Base-by-base conservation (phyloP, 768 basidiomycete species). In the Pleurotus eryngii region DNA sequence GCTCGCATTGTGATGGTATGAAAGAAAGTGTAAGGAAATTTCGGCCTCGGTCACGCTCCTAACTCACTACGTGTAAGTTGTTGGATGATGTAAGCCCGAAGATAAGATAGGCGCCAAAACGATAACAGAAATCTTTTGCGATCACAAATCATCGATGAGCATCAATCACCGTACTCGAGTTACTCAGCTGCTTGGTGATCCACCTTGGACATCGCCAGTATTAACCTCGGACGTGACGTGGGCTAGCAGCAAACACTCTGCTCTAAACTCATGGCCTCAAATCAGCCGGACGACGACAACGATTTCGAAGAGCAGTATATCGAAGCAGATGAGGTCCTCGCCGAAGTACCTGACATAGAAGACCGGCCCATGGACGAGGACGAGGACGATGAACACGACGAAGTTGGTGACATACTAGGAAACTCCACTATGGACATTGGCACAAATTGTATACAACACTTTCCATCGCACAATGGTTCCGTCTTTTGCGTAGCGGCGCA, bases 401-500 rank as follows among this genome's bases (percentile, higher is more conserved):
- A 81, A 62, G 76, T 64, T 0, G 68, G 60, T 2, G 73, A 77
- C 40, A 71, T 68, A 7, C 60, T 75, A 26, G 81, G 73, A 1
- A 78, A 82, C 37, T 68, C 76, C 14, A 81, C 74, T 15, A 72
- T 72, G 15, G 64, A 64, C 27, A 64, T 38, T 5, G 60, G 59
- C 6, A 46, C 53, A 15, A 48, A 47, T 18, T 57, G 73, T 14
- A 75, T 90, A 11, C 88, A 86, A 67, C 78, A 80, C 57, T 94
- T 93, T 67, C 68, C 77, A 14, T 72, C 72, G 6, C 95, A 98
- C 71, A 68, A 70, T 14, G 72, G 80, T 22, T 95, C 96, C 15
- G 90, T 98, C 30, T 99, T 97, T 69, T 73, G 86, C 30, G 78
- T 98, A 39, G 77, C 93, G 3, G 80, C 84, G 35, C 97, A 99